Evolutionary conservation across 2,329 filamentous ascomycete species (phyloP), one percentile per base, ranked within the genome.

Genomic region (Neopestalotiopsis sp.): DNA sequence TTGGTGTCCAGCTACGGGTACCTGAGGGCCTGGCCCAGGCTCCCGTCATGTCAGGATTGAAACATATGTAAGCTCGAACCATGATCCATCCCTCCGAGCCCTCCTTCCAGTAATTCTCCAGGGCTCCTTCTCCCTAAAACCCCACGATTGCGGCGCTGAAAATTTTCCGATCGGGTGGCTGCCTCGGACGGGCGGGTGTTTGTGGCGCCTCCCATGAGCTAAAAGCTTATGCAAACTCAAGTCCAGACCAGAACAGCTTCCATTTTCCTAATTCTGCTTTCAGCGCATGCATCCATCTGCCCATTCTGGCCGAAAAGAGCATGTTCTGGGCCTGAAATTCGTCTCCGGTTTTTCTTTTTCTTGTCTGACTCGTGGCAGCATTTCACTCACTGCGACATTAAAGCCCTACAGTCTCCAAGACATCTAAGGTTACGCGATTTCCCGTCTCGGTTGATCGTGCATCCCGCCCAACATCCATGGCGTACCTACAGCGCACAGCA

Each of bases 211-310:
- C 17, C 57, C 30, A 24, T 12, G 57, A 59, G 30, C 57, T 59
- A 59, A 59, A 59, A 59, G 24, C 57, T 59, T 59, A 59, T 59
- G 57, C 57, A 30, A 34, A 59, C 57, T 59, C 24, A n/a, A 59
- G 13, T 28, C 13, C 57, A 30, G 24, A 14, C 57, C 57, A 34
- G 57, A 9, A 34, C 24, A 30, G 24, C 57, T 30, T 30, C n/a
- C 20, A 59, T 17, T 59, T n/a, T 17, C 20, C n/a, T 17, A 52
- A 52, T 52, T 52, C 45, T 52, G 45, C 45, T 52, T 52, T n/a
- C 45, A 52, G 45, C 45, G 20, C 45, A 52, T 52, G 45, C 45
- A 52, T 52, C 14, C 17, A 52, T 52, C 45, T 52, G 45, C 45
- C 45, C 45, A 52, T n/a, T 52, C 14, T 9, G 34, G 4, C 14